Conservation (phyloP, 139 green algal species). For the Nannochloris sp. region DNA sequence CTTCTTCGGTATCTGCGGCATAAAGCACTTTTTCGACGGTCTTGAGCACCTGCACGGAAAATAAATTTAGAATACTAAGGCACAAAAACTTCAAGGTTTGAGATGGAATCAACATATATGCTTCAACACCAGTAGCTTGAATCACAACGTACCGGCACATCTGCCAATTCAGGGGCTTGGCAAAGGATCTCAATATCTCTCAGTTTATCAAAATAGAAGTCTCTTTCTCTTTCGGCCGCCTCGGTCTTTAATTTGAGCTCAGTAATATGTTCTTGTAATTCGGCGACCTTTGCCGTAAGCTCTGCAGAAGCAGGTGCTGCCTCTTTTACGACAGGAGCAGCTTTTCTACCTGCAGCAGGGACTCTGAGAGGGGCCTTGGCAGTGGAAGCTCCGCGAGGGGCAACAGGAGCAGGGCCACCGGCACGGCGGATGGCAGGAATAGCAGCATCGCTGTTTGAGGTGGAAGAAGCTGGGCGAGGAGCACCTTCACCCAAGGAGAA, state of each 20-base stretch:
- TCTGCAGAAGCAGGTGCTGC: not conserved
- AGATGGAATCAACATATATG: not conserved
- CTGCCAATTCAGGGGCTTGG: conserved; percentile 63
- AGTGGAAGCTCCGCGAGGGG: not conserved
- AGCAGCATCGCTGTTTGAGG: not conserved
- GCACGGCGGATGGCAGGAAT: not conserved
- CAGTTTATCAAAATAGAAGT: conserved; percentile 96
- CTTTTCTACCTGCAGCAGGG: not conserved
- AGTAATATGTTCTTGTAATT: conserved; percentile 35
- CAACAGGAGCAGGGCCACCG: not conserved
- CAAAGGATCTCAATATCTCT: conserved; percentile 97
- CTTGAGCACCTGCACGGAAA: conserved; percentile 41
- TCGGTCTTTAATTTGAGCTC: conserved; percentile 73
- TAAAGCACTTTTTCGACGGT: conserved; percentile 77
- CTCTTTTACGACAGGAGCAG: conserved; percentile 1
- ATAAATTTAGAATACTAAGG: not conserved
- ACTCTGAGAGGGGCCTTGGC: not conserved
- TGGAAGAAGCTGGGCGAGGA: not conserved
- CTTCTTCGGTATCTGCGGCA: conserved; percentile 59
- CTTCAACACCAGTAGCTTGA: not conserved
- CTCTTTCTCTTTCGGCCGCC: conserved; percentile 69
- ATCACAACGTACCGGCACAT: conserved; percentile 20
- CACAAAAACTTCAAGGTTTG: not conserved
- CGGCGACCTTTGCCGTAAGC: conserved; percentile 16
- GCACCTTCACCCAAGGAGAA: not conserved